Evolutionary conservation across 2,329 filamentous ascomycete species (phyloP), one percentile per base, ranked within the genome.

Genomic region (Zymoseptoria pseudotritici): DNA sequence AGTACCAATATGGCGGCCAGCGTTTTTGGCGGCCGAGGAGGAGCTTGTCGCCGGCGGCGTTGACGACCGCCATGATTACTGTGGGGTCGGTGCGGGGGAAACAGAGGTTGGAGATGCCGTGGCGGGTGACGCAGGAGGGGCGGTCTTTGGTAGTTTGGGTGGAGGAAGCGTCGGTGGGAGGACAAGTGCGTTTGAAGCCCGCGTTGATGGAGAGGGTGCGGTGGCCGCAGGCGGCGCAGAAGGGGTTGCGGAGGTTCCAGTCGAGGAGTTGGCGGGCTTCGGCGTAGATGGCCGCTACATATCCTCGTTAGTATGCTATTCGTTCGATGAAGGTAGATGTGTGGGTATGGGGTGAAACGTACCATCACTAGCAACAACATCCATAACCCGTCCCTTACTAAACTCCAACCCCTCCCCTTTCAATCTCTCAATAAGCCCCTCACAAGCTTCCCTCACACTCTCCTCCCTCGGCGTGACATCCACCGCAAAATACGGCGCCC

Each of bases 1-100:
- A 90, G 79, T 93, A 97, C 90, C 89, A 96, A 73, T 89, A 73
- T 1, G 83, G 80, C 0, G 94, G 94, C 82, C 87, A 99, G 57
- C 90, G 83, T 75, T 89, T 89, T 70, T 90, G 86, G 13, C 94
- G 86, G 46, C 94, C 94, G 0, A 99, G 86, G 7, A 99, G 83
- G 49, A 96, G 77, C 62, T 85, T 84, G 65, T 86, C 83, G 55
- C 88, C 88, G 67, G 95, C 90, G 55, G 86, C 81, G 57, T 89
- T 95, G 31, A 97, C 84, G 10, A 97, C 87, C 0, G 92, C 93
- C 77, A 95, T 92, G 76, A 99, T 99, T 73, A 97, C 91, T 26
- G 91, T 96, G 0, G 92, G 91, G 69, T 97, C 92, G 1, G 93
- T 97, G 55, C 92, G 85, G 2, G 93, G 93, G 80, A 97, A 97